Evolutionary conservation across 768 basidiomycete species (phyloP).

Genomic region (Trametes meyenii): DNA sequence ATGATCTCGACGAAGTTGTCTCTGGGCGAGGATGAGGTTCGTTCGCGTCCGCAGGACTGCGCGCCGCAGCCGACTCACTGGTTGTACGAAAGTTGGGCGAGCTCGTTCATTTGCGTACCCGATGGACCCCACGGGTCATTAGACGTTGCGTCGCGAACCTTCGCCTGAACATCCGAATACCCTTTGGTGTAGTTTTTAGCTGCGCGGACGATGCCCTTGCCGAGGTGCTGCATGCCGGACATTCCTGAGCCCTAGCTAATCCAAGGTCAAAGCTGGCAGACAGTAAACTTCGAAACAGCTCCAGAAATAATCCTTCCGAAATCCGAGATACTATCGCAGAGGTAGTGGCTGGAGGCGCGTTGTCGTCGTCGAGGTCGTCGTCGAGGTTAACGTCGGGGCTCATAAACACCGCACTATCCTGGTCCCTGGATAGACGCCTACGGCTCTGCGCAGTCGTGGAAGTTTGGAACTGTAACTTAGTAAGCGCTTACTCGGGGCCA

Average conservation of each 20-base stretch:
- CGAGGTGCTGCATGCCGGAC: constrained; percentile 70
- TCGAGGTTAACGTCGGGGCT: neutral
- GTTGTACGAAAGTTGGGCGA: constrained; percentile 95
- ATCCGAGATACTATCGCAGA: no score
- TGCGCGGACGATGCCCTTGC: constrained; percentile 82
- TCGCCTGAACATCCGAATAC: constrained; percentile 93
- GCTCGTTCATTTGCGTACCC: constrained; percentile 98
- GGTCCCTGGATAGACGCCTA: neutral
- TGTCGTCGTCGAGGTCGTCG: neutral
- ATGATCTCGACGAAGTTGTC: constrained; percentile 99
- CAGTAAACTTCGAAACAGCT: neutral
- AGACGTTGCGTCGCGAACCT: constrained; percentile 94
- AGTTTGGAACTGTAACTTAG: no score
- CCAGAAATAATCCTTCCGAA: neutral
- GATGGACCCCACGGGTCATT: constrained; percentile 99
- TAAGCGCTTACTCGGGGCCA: no score
- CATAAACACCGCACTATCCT: neutral
- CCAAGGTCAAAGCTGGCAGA: neutral
- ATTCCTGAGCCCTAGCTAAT: constrained; percentile 8
- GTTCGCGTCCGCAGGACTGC: constrained; percentile 2
- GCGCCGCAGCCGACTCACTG: constrained; percentile 62
- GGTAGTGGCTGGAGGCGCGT: no score
- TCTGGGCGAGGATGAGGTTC: constrained; percentile 41
- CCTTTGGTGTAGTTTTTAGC: constrained; percentile 96
- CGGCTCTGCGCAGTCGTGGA: no score